phyloP scores from a whole-genome alignment of 768 basidiomycete genomes.

The Leccinellum luteum region DNA sequence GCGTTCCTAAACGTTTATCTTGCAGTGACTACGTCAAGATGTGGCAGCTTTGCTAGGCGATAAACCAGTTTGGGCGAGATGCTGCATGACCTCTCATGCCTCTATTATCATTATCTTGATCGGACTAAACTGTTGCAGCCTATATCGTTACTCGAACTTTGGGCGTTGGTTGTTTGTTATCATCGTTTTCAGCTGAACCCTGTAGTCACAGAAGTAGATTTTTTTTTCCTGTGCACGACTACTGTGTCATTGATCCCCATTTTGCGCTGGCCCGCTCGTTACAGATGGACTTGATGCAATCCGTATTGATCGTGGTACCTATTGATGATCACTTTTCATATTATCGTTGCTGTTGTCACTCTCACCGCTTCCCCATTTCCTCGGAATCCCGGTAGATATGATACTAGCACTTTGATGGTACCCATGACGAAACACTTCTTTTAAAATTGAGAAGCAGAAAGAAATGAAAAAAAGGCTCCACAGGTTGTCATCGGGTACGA shows the following conservation, averaged over 20 bases:
- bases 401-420: background rate
- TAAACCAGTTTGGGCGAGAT: background rate
- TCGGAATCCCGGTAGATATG: background rate
- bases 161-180: background rate
- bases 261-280: background rate
- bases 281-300: background rate
- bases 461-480: background rate
- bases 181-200: background rate
- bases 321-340: background rate
- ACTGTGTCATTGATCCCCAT: background rate
- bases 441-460: background rate
- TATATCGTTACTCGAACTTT: background rate
- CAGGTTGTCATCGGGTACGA: background rate
- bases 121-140: background rate
- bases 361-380: background rate
- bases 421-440: background rate
- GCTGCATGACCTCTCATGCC: background rate
- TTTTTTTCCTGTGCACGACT: background rate
- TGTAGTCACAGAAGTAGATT: background rate
- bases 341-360: background rate
- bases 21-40: conserved; percentile 33
- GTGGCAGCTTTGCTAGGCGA: conserved; percentile 29
- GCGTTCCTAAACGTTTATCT: background rate
- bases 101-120: background rate
- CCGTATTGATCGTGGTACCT: background rate